Percentiles rank a stretch among this genome's conserved stretches.
phyloP scores from a whole-genome alignment of 2,329 filamentous ascomycete genomes.

The Gnomoniopsis smithogilvyi region DNA sequence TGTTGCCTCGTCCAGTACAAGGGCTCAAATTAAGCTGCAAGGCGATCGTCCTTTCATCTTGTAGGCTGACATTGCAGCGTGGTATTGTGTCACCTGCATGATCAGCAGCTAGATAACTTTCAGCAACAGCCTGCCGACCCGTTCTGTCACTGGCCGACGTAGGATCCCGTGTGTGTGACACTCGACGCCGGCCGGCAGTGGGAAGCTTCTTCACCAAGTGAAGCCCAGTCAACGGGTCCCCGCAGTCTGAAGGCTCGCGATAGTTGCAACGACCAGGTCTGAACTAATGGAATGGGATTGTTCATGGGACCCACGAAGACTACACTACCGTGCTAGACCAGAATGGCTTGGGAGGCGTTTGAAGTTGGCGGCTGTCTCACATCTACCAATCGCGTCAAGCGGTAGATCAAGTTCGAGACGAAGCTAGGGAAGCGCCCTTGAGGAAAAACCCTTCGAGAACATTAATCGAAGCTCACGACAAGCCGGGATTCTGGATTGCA shows the following conservation, averaged over 20 bases:
- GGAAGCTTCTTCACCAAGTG: background rate
- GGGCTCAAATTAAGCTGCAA: background rate
- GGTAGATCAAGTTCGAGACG: conserved; percentile 13
- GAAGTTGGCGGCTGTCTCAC: conserved; percentile 9
- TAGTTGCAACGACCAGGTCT: background rate
- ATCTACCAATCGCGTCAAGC: conserved; percentile 7
- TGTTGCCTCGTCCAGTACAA: background rate
- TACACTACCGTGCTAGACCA: no score
- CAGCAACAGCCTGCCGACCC: background rate
- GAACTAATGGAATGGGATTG: background rate
- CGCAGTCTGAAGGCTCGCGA: background rate
- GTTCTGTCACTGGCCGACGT: background rate
- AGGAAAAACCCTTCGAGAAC: conserved; percentile 9
- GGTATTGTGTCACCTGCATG: conserved; percentile 5
- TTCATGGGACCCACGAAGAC: no score
- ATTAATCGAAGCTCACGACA: background rate
- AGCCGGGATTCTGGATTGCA: background rate
- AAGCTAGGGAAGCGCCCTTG: background rate
- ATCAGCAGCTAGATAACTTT: conserved; percentile 10
- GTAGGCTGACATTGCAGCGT: conserved; percentile 11
- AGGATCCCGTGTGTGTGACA: background rate
- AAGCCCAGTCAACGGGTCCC: background rate
- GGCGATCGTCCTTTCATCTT: conserved; percentile 8
- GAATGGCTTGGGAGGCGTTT: no score
- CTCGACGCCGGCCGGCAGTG: background rate